Conservation (phyloP, 1,284 basidiomycete genomes). For the Tylopilus sp. region DNA sequence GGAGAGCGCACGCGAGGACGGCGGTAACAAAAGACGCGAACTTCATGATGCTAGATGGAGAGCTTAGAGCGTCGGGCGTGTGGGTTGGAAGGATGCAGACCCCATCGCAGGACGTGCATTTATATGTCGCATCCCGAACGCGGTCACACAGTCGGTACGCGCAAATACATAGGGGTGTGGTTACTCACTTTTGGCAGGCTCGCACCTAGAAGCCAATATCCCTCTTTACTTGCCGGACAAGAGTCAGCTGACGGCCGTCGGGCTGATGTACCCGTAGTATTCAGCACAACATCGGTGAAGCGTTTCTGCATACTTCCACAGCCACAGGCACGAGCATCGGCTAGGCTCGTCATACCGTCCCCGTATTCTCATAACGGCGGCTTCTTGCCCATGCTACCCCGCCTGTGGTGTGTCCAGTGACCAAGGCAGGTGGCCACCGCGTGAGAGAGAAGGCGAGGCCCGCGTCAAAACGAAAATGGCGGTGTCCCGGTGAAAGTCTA, state of each 20-base stretch:
- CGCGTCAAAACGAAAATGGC: too few species aligned
- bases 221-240: too few species aligned
- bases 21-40: constrained; percentile 16
- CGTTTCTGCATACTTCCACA: neutral
- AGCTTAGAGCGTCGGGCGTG: neutral
- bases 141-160: neutral
- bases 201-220: too few species aligned
- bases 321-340: neutral
- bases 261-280: neutral
- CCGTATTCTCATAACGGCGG: neutral
- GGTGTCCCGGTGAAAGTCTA: too few species aligned
- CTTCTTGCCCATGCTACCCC: neutral
- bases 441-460: too few species aligned
- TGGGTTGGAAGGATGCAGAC: neutral
- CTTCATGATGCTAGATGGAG: constrained; percentile 26
- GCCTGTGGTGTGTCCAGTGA: neutral
- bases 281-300: neutral
- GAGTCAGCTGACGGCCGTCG: neutral
- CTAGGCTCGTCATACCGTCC: neutral
- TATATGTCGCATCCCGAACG: constrained; percentile 20
- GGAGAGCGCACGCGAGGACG: constrained; percentile 24
- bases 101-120: constrained; percentile 14
- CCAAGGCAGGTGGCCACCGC: neutral
- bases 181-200: neutral
- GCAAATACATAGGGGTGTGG: neutral